Base-by-base conservation (phyloP, 495 filamentous ascomycete genomes). In the Podospora sp. region DNA sequence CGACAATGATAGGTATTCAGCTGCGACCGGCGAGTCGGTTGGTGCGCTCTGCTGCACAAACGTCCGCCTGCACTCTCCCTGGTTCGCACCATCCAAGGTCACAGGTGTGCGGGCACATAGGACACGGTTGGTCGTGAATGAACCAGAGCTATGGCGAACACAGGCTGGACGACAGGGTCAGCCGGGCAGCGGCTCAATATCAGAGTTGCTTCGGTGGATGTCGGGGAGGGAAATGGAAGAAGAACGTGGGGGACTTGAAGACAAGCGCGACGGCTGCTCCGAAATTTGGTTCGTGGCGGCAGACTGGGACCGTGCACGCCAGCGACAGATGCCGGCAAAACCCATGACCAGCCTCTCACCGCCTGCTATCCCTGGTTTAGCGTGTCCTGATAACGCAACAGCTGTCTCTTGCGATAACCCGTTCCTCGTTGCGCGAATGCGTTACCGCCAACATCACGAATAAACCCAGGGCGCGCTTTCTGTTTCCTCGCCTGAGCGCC, bases 381-480 rank as follows among this genome's bases (percentile, higher is more conserved):
- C 25, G 11, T 18, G 20, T 50, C 20, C 22, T 18, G 40, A 46
- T 46, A 27, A 25, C 35, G 29, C 29, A 33, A 33, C 56, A 46
- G 25, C 14, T 62, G 40, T 46, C 11, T 21, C 58, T 35, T 22
- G 58, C 27, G 6, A 16, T 60, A 27, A 25, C 26, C 14, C 16
- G 16, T 60, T n/a, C 12, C 22, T 51, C n/a, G n/a, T n/a, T n/a
- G n/a, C n/a, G n/a, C n/a, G 12, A 36, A 36, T 36, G 12, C 33
- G 12, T 36, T 36, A 36, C 33, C 6, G 33, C 33, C 33, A 36
- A 12, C 12, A 11, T 46, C 40, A 14, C 40, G 40, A 46, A 46
- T 18, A 62, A 22, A 33, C 12, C 36, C 26, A 3, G 18, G 57
- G 29, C n/a, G 52, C 52, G 35, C 63, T 27, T 65, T 62, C 60